Percentiles rank a stretch among this genome's conserved stretches.
Conservation (phyloP, 805 yeast species). For the Komagataella pseudopastoris region DNA sequence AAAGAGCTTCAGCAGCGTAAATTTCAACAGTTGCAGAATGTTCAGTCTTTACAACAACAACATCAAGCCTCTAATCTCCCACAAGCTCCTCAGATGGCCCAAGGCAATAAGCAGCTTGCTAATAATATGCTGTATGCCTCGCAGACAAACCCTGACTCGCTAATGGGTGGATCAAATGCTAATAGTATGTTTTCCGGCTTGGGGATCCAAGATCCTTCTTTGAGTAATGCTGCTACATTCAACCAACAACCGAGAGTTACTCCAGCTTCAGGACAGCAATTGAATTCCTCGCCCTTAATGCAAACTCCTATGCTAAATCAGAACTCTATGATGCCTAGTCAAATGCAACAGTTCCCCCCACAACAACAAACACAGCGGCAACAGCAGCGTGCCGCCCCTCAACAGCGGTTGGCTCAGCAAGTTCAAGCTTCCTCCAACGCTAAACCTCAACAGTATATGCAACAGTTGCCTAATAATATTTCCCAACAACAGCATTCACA, state of each 20-base stretch:
- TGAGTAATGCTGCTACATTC: slow-evolving; percentile 8
- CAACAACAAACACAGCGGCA: slow-evolving; percentile 13
- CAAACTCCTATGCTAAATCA: slow-evolving; percentile 5
- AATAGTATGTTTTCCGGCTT: background rate
- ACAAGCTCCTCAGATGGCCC: slow-evolving; percentile 8
- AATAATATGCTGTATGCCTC: slow-evolving; percentile 2
- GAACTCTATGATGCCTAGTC: slow-evolving; percentile 8
- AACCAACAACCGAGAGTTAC: background rate
- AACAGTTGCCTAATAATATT: background rate
- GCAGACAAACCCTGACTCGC: slow-evolving; percentile 6
- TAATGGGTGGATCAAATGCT: slow-evolving; percentile 1
- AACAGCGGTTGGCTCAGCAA: slow-evolving; percentile 2
- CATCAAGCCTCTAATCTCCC: slow-evolving; percentile 18
- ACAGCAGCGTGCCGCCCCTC: slow-evolving; percentile 3
- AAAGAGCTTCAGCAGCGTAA: slow-evolving; percentile 30
- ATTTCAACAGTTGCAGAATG: slow-evolving; percentile 16
- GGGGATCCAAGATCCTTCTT: background rate
- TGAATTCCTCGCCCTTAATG: background rate
- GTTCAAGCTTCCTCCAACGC: slow-evolving; percentile 1
- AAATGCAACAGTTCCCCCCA: slow-evolving; percentile 11
- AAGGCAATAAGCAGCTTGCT: slow-evolving; percentile 15
- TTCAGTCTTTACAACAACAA: slow-evolving; percentile 9
- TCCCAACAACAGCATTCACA: slow-evolving; percentile 7
- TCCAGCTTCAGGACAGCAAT: background rate
- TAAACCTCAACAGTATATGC: slow-evolving; percentile 1